Base-by-base conservation (phyloP, 345 rosid species). In the Syzygium grande region DNA sequence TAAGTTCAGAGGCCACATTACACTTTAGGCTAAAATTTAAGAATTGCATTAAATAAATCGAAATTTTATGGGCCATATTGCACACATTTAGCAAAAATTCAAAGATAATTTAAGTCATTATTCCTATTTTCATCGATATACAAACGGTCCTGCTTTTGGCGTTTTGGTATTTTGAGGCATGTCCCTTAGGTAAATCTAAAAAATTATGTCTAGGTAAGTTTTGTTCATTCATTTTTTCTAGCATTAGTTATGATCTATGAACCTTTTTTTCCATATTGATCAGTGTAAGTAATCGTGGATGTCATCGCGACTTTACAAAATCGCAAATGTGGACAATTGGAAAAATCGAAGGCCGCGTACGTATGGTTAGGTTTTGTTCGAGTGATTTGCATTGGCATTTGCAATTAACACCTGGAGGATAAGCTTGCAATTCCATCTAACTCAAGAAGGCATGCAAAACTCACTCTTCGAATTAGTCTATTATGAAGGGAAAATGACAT, bases 1-100 rank as follows among this genome's bases (percentile, higher is more conserved):
- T 58, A 25, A 11, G 0, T 59, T 2, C 6, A 0, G 9, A 1
- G 0, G 4, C 0, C 29, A 25, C n/a, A 4, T 59, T 25, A 4
- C 1, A 59, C 14, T 25, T 59, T 2, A 0, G 1, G 2, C 22
- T 3, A 25, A 58, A 25, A 25, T 25, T 58, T 0, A 58, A 58
- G 2, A 25, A 58, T 10, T 0, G 46, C 46, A 43, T 43, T 43
- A 43, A 43, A 43, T 43, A 43, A 43, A 43, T 43, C 7, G 7
- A 43, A 43, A 43, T 5, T 43, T 43, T 43, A 43, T 43, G 46
- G 1, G 4, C 0, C 29, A 25, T 27, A 11, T 59, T 25, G 0
- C 46, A 11, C 0, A 59, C 6, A 59, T 59, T 2, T 0, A 5
- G 2, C 25, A 2, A 25, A 58, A 25, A 10, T 25, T 58, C 0